phyloP scores from a whole-genome alignment of 1,139 yeast species.

The Kodamaea ohmeri region DNA sequence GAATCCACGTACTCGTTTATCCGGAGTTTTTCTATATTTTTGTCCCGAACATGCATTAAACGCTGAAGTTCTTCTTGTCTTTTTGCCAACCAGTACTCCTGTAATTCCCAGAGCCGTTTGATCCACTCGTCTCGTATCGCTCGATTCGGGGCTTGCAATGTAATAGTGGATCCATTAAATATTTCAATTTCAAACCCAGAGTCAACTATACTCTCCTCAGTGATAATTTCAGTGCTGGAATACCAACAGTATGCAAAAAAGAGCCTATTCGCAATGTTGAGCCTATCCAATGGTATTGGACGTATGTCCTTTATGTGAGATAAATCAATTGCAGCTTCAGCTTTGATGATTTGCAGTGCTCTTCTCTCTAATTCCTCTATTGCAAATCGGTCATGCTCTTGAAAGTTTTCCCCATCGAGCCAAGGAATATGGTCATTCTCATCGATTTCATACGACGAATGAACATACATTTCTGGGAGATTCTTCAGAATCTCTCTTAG shows the following conservation, averaged over 20 bases:
- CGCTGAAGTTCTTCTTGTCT: slow-evolving; percentile 40
- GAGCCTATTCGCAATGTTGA: slow-evolving; percentile 32
- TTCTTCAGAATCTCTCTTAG: slow-evolving; percentile 6
- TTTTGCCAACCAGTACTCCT: slow-evolving; percentile 59
- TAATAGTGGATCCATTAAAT: slow-evolving; percentile 44
- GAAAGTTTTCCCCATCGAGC: slow-evolving; percentile 51
- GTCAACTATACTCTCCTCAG: slow-evolving; percentile 35
- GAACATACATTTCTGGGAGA: slow-evolving; percentile 40
- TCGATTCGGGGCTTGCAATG: slow-evolving; percentile 56
- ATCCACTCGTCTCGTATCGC: slow-evolving; percentile 67
- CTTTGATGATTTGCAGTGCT: slow-evolving; percentile 50
- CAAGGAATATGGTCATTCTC: slow-evolving; percentile 55
- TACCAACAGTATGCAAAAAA: slow-evolving; percentile 50
- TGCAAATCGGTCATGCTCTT: slow-evolving; percentile 54
- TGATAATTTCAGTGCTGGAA: slow-evolving; percentile 18
- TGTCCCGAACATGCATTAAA: slow-evolving; percentile 37
- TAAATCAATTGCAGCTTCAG: slow-evolving; percentile 64
- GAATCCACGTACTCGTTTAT: slow-evolving; percentile 62
- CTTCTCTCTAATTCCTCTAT: slow-evolving; percentile 63
- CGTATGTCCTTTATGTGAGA: slow-evolving; percentile 43
- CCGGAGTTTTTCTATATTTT: slow-evolving; percentile 46
- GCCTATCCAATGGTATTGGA: slow-evolving; percentile 24
- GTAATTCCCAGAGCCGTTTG: slow-evolving; percentile 39
- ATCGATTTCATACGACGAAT: slow-evolving; percentile 51
- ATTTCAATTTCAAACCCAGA: slow-evolving; percentile 54